Conservation (phyloP, 2,329 filamentous ascomycete genomes). For the Colletotrichum gigasporum region DNA sequence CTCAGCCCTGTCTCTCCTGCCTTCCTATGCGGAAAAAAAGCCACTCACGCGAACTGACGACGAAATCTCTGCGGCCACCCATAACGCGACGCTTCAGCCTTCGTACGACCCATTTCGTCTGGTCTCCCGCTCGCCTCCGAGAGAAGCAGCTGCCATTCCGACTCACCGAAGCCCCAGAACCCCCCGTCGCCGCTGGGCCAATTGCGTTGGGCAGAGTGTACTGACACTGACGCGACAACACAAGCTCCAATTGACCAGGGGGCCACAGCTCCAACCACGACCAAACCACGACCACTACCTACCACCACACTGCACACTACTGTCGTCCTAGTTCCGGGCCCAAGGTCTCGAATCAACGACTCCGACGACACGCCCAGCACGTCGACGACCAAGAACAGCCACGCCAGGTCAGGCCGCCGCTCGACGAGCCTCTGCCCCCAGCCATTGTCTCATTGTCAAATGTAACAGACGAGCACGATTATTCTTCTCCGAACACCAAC, state of each 20-base stretch:
- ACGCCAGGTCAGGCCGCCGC: too few species aligned
- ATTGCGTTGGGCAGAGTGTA: slow-evolving; percentile 8
- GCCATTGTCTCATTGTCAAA: too few species aligned
- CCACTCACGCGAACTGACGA: slow-evolving; percentile 9
- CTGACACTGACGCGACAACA: neutral
- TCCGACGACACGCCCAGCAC: too few species aligned
- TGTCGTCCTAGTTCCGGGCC: too few species aligned
- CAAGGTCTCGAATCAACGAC: too few species aligned
- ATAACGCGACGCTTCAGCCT: neutral
- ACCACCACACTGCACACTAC: too few species aligned
- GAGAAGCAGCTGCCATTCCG: neutral
- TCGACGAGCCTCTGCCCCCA: too few species aligned
- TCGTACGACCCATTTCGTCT: neutral
- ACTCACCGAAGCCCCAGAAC: neutral
- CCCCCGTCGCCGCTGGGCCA: slow-evolving; percentile 16
- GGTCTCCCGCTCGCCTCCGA: neutral
- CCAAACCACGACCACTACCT: neutral
- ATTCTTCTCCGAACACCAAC: neutral
- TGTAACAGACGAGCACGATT: slow-evolving; percentile 10
- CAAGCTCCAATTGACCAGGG: slow-evolving; percentile 17
- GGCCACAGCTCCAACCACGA: slow-evolving; percentile 23
- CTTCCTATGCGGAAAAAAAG: slow-evolving; percentile 8
- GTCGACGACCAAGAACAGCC: too few species aligned
- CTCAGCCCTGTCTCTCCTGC: neutral
- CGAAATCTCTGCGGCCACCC: slow-evolving; percentile 17